Base-by-base conservation (phyloP, 108 stramenopile genomes). In the Parietichytrium sp. region DNA sequence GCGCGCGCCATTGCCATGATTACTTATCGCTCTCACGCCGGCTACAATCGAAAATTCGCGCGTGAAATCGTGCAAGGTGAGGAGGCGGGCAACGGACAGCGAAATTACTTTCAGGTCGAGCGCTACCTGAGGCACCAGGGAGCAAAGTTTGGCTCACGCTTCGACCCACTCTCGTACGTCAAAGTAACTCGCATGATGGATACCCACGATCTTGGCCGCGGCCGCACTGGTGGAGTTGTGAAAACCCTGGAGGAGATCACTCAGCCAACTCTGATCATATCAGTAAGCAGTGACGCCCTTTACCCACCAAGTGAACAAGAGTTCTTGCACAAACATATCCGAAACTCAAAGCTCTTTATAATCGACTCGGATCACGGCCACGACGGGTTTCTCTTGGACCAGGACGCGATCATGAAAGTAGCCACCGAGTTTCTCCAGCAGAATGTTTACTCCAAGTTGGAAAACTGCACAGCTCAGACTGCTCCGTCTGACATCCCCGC, bases 1-100 rank as follows among this genome's bases (percentile, higher is more conserved):
- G 82, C 82, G 48, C 33, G 82, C n/a, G 49, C 47, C 38, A 49
- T 82, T 30, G 82, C 54, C 3, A 82, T 82, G 82, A 50, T 82
- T 47, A 47, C 48, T 15, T 82, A 82, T 33, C 61, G 82, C 10
- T 38, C 48, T 4, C 47, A 55, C 38, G 72, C 55, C 29, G 82
- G 55, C 48, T 48, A 54, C 25, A 55, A 52, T n/a, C 33, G 33
- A 4, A 27, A 54, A 16, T 82, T 55, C 47, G 55, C 38, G 33
- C 36, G 81, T 15, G 23, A 23, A 31, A 27, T 25, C 23, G 61
- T 72, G 0, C 8, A 36, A 3, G 23, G 15, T 12, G 54, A 42
- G 16, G 27, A 42, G 26, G 53, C 80, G 54, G 38, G 50, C 53
- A 38, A 54, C 16, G 38, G 30, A 27, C 81, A 20, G 4, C 31